Percentiles rank a stretch among this genome's conserved stretches.
These are phyloP conservation scores for Penicillium daleae DNA, from an alignment of 495 filamentous ascomycete species.

Conservation along the genomic window DNA sequence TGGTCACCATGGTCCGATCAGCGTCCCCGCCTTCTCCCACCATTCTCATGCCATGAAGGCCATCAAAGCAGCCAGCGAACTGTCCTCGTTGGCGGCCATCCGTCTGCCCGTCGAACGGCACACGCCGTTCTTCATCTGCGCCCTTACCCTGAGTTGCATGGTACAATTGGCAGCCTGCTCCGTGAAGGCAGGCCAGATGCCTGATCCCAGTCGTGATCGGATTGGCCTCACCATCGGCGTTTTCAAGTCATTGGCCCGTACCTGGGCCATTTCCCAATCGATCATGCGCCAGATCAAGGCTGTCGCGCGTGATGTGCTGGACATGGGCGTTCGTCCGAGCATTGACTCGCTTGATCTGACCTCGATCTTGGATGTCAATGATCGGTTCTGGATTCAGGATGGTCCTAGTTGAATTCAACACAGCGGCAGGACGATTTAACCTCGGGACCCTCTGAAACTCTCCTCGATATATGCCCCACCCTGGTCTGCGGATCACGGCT, in stretches of 20 bases:
- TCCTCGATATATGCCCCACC: background rate
- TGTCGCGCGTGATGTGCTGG: slow-evolving; percentile 51
- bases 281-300: slow-evolving; percentile 74
- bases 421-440: background rate
- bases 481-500: background rate
- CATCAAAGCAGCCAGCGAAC: slow-evolving; percentile 73
- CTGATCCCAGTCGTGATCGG: slow-evolving; percentile 70
- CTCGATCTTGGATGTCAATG: slow-evolving; percentile 39
- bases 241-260: slow-evolving; percentile 69
- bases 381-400: slow-evolving; percentile 45
- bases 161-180: slow-evolving; percentile 67
- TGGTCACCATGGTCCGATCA: slow-evolving; percentile 48
- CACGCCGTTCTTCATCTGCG: slow-evolving; percentile 88
- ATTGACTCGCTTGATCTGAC: slow-evolving; percentile 48
- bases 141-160: slow-evolving; percentile 63
- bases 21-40: slow-evolving; percentile 55
- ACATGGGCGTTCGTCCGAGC: slow-evolving; percentile 47
- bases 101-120: slow-evolving; percentile 73
- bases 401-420: slow-evolving; percentile 19
- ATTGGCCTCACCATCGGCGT: slow-evolving; percentile 83
- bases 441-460: background rate
- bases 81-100: slow-evolving; percentile 77
- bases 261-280: slow-evolving; percentile 77
- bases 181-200: slow-evolving; percentile 70
- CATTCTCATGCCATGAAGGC: slow-evolving; percentile 79